A percentile compares a stretch with the other conserved stretches of the same genome.
Evolutionary conservation across 257 asterid species (phyloP).

Genomic region (Forsythia suspensa): DNA sequence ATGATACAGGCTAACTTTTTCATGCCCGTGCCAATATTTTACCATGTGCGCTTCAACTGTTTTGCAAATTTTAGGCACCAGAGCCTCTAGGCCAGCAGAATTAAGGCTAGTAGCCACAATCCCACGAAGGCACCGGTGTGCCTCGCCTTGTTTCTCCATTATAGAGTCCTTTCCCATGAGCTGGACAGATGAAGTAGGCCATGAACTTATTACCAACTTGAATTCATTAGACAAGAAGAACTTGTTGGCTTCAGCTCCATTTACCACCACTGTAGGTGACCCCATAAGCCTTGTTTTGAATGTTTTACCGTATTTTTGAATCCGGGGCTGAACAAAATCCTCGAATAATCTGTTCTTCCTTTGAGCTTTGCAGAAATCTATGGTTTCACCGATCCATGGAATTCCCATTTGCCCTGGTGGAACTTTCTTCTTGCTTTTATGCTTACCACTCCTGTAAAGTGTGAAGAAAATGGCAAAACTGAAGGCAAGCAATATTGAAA

Average conservation of each 20-base stretch:
- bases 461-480: slow-evolving; percentile 29
- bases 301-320: slow-evolving; percentile 52
- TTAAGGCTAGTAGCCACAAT: slow-evolving; percentile 66
- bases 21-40: slow-evolving; percentile 39
- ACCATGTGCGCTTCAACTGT: slow-evolving; percentile 48
- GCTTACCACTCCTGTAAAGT: slow-evolving; percentile 16
- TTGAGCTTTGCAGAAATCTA: slow-evolving; percentile 72
- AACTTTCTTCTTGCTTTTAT: slow-evolving; percentile 35
- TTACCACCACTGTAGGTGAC: slow-evolving; percentile 71
- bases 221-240: slow-evolving; percentile 82
- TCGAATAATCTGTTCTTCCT: slow-evolving; percentile 60
- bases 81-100: slow-evolving; percentile 39
- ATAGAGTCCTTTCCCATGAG: slow-evolving; percentile 79
- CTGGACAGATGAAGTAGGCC: slow-evolving; percentile 86
- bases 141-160: slow-evolving; percentile 87
- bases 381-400: slow-evolving; percentile 88
- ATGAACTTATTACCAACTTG: slow-evolving; percentile 83
- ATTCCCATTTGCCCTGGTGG: slow-evolving; percentile 82
- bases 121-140: slow-evolving; percentile 66
- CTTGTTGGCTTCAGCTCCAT: slow-evolving; percentile 79
- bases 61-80: slow-evolving; percentile 66
- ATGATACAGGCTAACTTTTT: slow-evolving; percentile 45
- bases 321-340: slow-evolving; percentile 66
- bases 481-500: slow-evolving; percentile 25
- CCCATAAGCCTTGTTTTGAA: slow-evolving; percentile 88